Conservation (phyloP, 225 moss, liverwort and hornwort genomes). For the Straminergon stramineum region DNA sequence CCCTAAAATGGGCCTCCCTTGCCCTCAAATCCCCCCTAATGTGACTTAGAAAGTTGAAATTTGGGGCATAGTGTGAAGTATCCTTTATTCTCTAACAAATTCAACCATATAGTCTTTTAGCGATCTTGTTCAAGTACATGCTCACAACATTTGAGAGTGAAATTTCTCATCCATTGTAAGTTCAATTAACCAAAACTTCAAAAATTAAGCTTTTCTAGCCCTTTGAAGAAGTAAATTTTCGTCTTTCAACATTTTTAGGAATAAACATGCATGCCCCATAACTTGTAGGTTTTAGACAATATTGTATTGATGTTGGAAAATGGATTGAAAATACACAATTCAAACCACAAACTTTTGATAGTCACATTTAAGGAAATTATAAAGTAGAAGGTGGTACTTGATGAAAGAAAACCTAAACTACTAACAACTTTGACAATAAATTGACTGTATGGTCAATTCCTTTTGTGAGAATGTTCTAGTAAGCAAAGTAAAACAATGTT, state of each 20-base stretch:
- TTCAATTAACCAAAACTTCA: not conserved
- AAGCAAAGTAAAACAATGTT: rapidly evolving
- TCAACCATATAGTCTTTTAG: rapidly evolving
- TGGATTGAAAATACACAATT: not conserved
- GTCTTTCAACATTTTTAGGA: not conserved
- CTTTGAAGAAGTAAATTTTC: not conserved
- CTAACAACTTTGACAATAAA: not conserved
- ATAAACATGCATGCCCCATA: not conserved
- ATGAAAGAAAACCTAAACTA: not conserved
- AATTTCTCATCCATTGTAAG: not conserved
- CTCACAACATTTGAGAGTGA: not conserved
- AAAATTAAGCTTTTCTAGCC: not conserved
- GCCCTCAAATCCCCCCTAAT: no score
- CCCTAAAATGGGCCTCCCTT: no score
- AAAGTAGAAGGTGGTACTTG: not conserved
- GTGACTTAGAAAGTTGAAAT: not conserved
- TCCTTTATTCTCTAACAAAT: not conserved
- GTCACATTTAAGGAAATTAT: not conserved
- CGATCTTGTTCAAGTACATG: not conserved
- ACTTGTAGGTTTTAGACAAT: not conserved
- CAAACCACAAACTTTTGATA: not conserved
- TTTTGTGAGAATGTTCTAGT: not conserved
- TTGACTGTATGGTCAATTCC: rapidly evolving
- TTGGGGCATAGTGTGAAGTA: rapidly evolving
- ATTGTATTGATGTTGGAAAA: not conserved